These are phyloP conservation scores for Aaosphaeria pasadenensis DNA, from an alignment of 2,329 filamentous ascomycete species.

Conservation along the genomic window DNA sequence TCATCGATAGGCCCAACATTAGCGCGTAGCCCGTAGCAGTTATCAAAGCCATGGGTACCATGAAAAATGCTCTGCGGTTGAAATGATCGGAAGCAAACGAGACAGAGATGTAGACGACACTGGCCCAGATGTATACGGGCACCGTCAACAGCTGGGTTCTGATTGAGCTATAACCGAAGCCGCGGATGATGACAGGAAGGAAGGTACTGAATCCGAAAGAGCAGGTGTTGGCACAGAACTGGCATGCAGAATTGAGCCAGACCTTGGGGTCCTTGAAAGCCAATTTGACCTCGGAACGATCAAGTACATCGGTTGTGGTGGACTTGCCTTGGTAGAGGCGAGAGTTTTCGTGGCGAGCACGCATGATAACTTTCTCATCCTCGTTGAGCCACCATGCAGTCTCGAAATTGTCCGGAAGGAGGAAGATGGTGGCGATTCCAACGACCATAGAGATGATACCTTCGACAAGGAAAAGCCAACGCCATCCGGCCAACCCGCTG, in stretches of 20 bases:
- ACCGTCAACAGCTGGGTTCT: slow-evolving; percentile 1
- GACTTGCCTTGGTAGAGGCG: slow-evolving; percentile 46
- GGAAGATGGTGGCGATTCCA: slow-evolving; percentile 46
- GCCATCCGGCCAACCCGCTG: slow-evolving; percentile 9
- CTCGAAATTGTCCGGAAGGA: slow-evolving; percentile 49
- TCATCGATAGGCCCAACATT: neutral
- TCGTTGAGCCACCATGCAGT: slow-evolving; percentile 48
- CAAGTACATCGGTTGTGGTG: slow-evolving; percentile 79
- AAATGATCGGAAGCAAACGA: slow-evolving; percentile 1
- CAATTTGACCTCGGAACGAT: slow-evolving; percentile 84
- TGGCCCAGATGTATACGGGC: slow-evolving; percentile 1
- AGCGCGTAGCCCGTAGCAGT: neutral
- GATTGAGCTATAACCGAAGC: slow-evolving; percentile 1
- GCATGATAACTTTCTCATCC: slow-evolving; percentile 49
- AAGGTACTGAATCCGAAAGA: slow-evolving; percentile 4
- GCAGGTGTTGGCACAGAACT: neutral
- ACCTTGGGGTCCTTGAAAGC: slow-evolving; percentile 53
- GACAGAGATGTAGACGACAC: neutral
- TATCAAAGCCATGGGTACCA: slow-evolving; percentile 1
- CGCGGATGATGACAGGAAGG: neutral
- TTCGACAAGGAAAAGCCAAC: slow-evolving; percentile 57
- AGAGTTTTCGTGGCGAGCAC: slow-evolving; percentile 46
- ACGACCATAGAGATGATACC: slow-evolving; percentile 51
- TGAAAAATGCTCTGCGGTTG: neutral
- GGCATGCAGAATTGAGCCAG: neutral